Percentiles rank a stretch among this genome's conserved stretches.
Conservation (phyloP, 768 basidiomycete genomes). For the Polyporus arcularius region DNA sequence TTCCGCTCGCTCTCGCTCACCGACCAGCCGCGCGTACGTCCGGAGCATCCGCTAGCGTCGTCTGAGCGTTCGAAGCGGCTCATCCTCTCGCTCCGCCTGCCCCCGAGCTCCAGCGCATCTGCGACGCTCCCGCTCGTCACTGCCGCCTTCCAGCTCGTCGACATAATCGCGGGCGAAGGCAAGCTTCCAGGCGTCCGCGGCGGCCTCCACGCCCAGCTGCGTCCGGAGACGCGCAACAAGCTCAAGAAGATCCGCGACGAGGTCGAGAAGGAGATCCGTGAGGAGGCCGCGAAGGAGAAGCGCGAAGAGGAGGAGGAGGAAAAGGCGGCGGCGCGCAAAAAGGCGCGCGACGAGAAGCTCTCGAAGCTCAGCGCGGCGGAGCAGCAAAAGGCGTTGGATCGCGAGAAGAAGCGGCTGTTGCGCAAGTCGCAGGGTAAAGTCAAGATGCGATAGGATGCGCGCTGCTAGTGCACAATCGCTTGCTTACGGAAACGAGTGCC, state of each 20-base stretch:
- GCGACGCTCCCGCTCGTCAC: constrained; percentile 63
- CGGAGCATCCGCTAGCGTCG: constrained; percentile 49
- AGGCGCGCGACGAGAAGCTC: constrained; percentile 71
- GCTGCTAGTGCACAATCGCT: not conserved
- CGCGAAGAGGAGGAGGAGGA: constrained; percentile 74
- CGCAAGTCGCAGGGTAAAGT: constrained; percentile 71
- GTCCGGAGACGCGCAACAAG: constrained; percentile 83
- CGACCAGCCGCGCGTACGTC: constrained; percentile 81
- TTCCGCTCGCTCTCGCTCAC: constrained; percentile 90
- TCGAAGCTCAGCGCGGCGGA: constrained; percentile 75
- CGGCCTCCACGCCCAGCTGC: constrained; percentile 31
- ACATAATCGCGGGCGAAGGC: constrained; percentile 49
- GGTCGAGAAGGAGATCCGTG: constrained; percentile 65
- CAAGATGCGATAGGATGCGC: constrained; percentile 21
- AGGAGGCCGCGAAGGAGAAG: constrained; percentile 66
- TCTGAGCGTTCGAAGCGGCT: constrained; percentile 69
- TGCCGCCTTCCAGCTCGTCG: constrained; percentile 74
- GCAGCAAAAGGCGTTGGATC: constrained; percentile 84
- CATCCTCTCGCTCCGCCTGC: constrained; percentile 63
- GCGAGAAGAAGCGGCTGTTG: constrained; percentile 72
- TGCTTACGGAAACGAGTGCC: too few species aligned
- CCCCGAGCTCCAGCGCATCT: constrained; percentile 46
- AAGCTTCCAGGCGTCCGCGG: constrained; percentile 21
- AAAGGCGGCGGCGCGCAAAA: constrained; percentile 71
- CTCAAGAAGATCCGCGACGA: constrained; percentile 74